Percentiles rank a stretch among this genome's conserved stretches.
These are phyloP conservation scores for Emericellopsis terricola DNA, from an alignment of 495 filamentous ascomycete species.

Conservation along the genomic window DNA sequence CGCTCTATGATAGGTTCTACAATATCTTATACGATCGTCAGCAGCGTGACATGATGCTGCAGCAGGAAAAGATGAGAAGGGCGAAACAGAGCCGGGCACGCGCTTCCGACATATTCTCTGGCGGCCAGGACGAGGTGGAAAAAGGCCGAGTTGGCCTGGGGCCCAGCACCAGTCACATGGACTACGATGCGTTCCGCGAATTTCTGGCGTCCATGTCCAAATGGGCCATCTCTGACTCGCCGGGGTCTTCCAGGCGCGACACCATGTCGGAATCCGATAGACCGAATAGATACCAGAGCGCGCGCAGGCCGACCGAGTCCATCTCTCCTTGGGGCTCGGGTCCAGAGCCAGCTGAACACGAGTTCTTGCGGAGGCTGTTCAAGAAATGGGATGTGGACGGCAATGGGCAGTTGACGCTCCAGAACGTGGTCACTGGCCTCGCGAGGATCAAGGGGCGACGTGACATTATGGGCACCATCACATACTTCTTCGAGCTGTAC, in stretches of 20 bases:
- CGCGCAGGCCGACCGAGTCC: slow-evolving; percentile 26
- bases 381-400: slow-evolving; percentile 69
- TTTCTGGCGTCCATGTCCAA: slow-evolving; percentile 75
- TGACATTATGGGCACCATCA: slow-evolving; percentile 94
- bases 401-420: slow-evolving; percentile 57
- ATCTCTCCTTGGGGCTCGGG: slow-evolving; percentile 57
- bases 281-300: slow-evolving; percentile 24
- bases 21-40: slow-evolving; percentile 78
- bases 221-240: slow-evolving; percentile 76
- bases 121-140: slow-evolving; percentile 29
- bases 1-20: slow-evolving; percentile 87
- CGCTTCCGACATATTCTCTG: slow-evolving; percentile 25
- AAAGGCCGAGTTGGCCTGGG: slow-evolving; percentile 79
- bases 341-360: slow-evolving; percentile 79
- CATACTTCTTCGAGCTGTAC: slow-evolving; percentile 93
- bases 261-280: slow-evolving; percentile 31
- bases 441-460: slow-evolving; percentile 78
- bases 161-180: slow-evolving; percentile 77
- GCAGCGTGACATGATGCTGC: slow-evolving; percentile 57
- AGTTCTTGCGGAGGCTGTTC: slow-evolving; percentile 85
- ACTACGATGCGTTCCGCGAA: slow-evolving; percentile 88
- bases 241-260: slow-evolving; percentile 38
- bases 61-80: slow-evolving; percentile 53
- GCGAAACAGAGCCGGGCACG: slow-evolving; percentile 39
- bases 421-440: slow-evolving; percentile 80